Percentiles rank a stretch among this genome's conserved stretches.
Evolutionary conservation across 192 early-diverging fungal genomes (phyloP).

Genomic region (Umbelopsis vinacea): DNA sequence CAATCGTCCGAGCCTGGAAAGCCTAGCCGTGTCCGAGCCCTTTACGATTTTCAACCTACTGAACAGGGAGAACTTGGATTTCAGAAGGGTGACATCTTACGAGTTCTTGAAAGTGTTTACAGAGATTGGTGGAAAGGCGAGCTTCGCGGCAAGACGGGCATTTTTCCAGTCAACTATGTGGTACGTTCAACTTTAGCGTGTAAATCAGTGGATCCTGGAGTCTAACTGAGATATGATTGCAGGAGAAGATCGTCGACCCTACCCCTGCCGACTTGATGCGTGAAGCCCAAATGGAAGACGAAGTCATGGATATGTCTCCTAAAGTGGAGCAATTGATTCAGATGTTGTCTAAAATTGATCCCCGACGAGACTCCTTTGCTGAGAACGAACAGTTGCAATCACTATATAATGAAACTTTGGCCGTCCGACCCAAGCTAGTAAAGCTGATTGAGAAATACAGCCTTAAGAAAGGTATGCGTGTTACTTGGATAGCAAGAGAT

Average conservation of each 20-base stretch:
- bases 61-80: conserved; percentile 93
- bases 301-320: conserved; percentile 69
- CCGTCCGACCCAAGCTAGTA: conserved; percentile 86
- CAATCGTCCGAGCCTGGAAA: conserved; percentile 46
- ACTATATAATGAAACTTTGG: conserved; percentile 78
- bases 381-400: conserved; percentile 89
- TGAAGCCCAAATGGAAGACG: conserved; percentile 65
- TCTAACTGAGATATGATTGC: background rate
- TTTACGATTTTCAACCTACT: conserved; percentile 92
- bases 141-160: conserved; percentile 83
- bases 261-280: conserved; percentile 53
- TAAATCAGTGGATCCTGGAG: background rate
- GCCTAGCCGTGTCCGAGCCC: conserved; percentile 83
- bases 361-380: conserved; percentile 78
- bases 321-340: conserved; percentile 82
- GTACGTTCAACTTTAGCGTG: conserved; percentile 30
- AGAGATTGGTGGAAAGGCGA: conserved; percentile 99
- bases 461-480: conserved; percentile 86
- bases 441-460: conserved; percentile 83
- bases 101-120: conserved; percentile 92
- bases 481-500: too few species aligned
- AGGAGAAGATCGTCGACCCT: conserved; percentile 68
- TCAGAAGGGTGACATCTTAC: conserved; percentile 83
- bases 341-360: conserved; percentile 77
- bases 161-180: conserved; percentile 98